These are phyloP conservation scores for Yamadazyma kitorensis DNA, from an alignment of 805 yeast genomes.

Conservation along the genomic window DNA sequence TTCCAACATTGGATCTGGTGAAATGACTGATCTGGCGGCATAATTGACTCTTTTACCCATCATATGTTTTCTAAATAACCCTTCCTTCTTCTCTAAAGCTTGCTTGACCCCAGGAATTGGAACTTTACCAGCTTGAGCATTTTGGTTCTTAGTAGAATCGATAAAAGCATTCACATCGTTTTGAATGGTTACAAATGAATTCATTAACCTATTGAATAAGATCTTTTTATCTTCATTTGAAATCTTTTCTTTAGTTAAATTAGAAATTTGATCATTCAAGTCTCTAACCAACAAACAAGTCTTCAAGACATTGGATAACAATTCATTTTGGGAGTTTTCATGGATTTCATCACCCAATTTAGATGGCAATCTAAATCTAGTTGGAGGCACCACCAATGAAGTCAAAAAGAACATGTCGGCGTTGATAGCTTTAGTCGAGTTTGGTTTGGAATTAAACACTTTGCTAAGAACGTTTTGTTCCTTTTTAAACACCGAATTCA, in stretches of 20 bases:
- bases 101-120: slow-evolving; percentile 97
- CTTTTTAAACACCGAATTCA: slow-evolving; percentile 68
- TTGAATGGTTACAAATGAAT: slow-evolving; percentile 91
- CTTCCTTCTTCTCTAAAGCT: slow-evolving; percentile 97
- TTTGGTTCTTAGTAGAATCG: slow-evolving; percentile 87
- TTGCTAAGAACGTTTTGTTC: slow-evolving; percentile 69
- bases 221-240: slow-evolving; percentile 66
- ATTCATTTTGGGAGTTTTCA: slow-evolving; percentile 90
- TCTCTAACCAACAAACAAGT: slow-evolving; percentile 84
- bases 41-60: slow-evolving; percentile 99
- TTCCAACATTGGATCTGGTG: slow-evolving; percentile 97
- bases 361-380: slow-evolving; percentile 94
- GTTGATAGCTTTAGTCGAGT: slow-evolving; percentile 37
- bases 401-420: slow-evolving; percentile 91
- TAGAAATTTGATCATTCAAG: slow-evolving; percentile 77
- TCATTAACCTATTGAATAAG: slow-evolving; percentile 87
- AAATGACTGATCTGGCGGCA: slow-evolving; percentile 98
- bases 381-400: slow-evolving; percentile 90
- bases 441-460: slow-evolving; percentile 82
- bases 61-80: slow-evolving; percentile 97
- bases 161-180: slow-evolving; percentile 92
- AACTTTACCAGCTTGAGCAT: slow-evolving; percentile 59
- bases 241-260: slow-evolving; percentile 33
- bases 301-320: slow-evolving; percentile 73
- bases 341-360: slow-evolving; percentile 95